Evolutionary conservation across 2,329 filamentous ascomycete species (phyloP), one percentile per base, ranked within the genome.

Genomic region (Setomelanomma holmii): DNA sequence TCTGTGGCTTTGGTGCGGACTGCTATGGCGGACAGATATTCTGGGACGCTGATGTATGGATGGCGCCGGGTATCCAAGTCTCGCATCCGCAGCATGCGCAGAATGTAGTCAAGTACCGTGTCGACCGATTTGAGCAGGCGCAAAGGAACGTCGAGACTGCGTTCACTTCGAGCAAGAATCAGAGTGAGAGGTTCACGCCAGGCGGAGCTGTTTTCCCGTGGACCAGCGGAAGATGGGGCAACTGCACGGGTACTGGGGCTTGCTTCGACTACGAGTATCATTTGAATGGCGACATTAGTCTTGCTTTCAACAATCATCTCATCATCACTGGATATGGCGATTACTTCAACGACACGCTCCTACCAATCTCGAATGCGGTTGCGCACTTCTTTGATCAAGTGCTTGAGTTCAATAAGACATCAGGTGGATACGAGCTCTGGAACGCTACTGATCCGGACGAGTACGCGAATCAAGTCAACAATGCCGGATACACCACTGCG

Each of bases 241-340:
- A 90, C 62, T 90, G 87, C 63, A 90, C 88, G 4, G 78, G 71
- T 1, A 79, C 76, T n/a, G 79, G 79, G 5, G 78, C 79, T 16
- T 90, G 87, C 68, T 88, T 86, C 61, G 87, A 90, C 68, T 89
- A 90, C 58, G 81, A 90, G 66, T 90, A 90, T 61, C 87, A 90
- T 68, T 62, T 90, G 33, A 89, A 89, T 60, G 85, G 86, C 6
- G 87, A 89, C 59, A 89, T 90, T 59, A 85, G 84, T 0, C 75
- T 89, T 23, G 79, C 84, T 1, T 76, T 88, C 53, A 79, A 83
- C 60, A 86, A 87, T 46, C 84, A 87, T 53, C 86, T 81, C 75
- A 77, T 83, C 14, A 79, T 81, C 1, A 86, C 83, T 40, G 86
- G 86, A 14, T 84, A 88, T 63, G 80, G 78, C 1, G 65, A 79